Evolutionary conservation across 768 basidiomycete genomes (phyloP), one percentile per base, ranked within the genome.

Genomic region (Trametes punicea): DNA sequence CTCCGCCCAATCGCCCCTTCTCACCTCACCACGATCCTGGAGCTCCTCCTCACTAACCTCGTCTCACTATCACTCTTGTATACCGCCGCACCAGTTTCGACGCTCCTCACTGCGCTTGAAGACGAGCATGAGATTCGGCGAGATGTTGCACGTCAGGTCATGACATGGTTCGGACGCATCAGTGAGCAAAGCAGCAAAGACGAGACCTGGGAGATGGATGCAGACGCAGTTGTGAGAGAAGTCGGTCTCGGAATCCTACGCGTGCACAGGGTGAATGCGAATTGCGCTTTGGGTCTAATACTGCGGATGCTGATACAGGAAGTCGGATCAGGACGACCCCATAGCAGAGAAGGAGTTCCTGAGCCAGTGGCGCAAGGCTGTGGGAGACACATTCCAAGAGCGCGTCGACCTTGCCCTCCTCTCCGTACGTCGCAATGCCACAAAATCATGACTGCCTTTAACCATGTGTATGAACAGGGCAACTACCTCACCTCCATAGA

Each of bases 81-180:
- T 61, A 70, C 76, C 2, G 74, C 77, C 3, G 84, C 78, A 0
- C 74, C 82, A 0, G 75, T 84, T n/a, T 78, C 83, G 40, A 75
- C 77, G n/a, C 70, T 96, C 39, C 67, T 78, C 6, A 72, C 78
- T 9, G 72, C 81, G 0, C 77, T 98, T 11, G 80, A 82, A 16
- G 78, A 87, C 39, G 87, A 90, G 3, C 85, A 93, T 64, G 90
- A 90, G 18, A 71, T 95, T 15, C 76, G 81, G 7, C 71, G 80
- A 6, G 67, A 74, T 2, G 79, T 93, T 26, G 78, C 83, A 7
- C 71, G 67, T 6, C 90, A 93, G 66, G 77, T 93, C 25, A 82
- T 97, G 75, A 67, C 72, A 0, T 95, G 95, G 87, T 98, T 96
- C 62, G 93, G 93, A 15, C 72, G 75, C 4, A 69, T 86, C 4